Conservation (phyloP, 2,329 filamentous ascomycete species). For the Alternaria angustiovoidea region DNA sequence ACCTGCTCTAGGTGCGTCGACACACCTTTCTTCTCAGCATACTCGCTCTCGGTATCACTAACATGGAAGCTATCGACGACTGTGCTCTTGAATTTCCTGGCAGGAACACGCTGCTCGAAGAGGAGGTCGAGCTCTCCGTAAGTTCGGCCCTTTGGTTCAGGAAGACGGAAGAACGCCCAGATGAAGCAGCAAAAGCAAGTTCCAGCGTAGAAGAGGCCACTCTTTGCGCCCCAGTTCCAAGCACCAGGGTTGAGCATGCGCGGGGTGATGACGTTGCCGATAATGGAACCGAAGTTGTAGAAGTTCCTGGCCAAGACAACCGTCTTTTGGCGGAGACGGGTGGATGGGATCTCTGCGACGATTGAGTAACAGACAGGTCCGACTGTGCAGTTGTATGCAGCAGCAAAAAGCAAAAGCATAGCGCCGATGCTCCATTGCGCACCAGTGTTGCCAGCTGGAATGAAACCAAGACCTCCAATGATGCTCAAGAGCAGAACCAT, state of each 20-base stretch:
- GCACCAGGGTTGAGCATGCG: slow-evolving; percentile 48
- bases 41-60: slow-evolving; percentile 29
- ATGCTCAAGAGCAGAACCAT: slow-evolving; percentile 73
- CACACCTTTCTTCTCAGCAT: slow-evolving; percentile 34
- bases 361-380: slow-evolving; percentile 91
- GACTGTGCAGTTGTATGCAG: slow-evolving; percentile 85
- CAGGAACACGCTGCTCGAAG: slow-evolving; percentile 66
- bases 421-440: slow-evolving; percentile 56
- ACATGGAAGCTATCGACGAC: slow-evolving; percentile 36
- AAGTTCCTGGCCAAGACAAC: slow-evolving; percentile 83
- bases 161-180: slow-evolving; percentile 81
- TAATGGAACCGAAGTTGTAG: slow-evolving; percentile 78
- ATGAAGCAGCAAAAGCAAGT: slow-evolving; percentile 80
- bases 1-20: slow-evolving; percentile 39
- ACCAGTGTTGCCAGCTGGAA: slow-evolving; percentile 49
- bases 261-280: slow-evolving; percentile 64
- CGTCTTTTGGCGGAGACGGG: slow-evolving; percentile 88
- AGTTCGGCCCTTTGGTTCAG: slow-evolving; percentile 79
- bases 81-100: slow-evolving; percentile 42
- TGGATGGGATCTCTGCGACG: slow-evolving; percentile 82
- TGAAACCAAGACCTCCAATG: slow-evolving; percentile 80
- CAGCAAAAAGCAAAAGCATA: slow-evolving; percentile 54
- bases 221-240: slow-evolving; percentile 75
- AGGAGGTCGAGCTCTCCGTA: slow-evolving; percentile 87
- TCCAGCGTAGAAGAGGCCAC: slow-evolving; percentile 87